A percentile compares a stretch with the other conserved stretches of the same genome.
Conservation (phyloP, 352 stramenopile genomes). For the Phytopythium sindhum region DNA sequence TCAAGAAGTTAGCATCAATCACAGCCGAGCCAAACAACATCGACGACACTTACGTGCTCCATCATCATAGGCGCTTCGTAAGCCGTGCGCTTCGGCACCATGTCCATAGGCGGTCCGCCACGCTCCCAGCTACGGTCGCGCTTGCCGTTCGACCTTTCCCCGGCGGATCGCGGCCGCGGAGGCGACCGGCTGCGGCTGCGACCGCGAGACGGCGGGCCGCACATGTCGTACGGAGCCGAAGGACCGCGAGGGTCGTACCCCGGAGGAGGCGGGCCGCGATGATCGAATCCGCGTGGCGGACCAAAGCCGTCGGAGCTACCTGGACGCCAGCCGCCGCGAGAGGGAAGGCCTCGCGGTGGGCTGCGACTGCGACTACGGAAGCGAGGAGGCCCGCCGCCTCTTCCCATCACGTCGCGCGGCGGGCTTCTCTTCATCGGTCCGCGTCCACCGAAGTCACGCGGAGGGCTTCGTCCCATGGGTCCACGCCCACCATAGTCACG, state of each 20-base stretch:
- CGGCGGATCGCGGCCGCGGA: conserved; percentile 20
- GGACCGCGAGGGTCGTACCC: conserved; percentile 20
- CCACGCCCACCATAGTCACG: conserved; percentile 20
- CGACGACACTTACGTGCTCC: neutral
- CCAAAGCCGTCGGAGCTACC: conserved; percentile 11
- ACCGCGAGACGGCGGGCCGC: conserved; percentile 20
- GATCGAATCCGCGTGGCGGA: conserved; percentile 22
- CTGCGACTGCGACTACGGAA: conserved; percentile 12
- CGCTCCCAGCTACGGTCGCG: conserved; percentile 42
- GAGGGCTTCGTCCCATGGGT: conserved; percentile 3
- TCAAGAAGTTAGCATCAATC: neutral
- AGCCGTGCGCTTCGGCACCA: conserved; percentile 10
- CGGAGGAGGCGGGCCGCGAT: conserved; percentile 17
- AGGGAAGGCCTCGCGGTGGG: neutral
- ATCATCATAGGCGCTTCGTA: neutral
- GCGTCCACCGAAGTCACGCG: neutral
- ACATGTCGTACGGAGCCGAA: conserved; percentile 19
- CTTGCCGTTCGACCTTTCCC: conserved; percentile 27
- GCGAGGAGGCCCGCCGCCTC: neutral
- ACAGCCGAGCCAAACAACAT: neutral
- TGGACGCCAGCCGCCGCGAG: conserved; percentile 2
- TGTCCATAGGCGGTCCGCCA: conserved; percentile 16
- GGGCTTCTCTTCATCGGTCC: conserved; percentile 11
- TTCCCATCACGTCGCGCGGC: neutral
- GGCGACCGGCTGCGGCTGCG: conserved; percentile 29